phyloP scores from a whole-genome alignment of 139 green algal genomes.

The Coccomyxa sp. region DNA sequence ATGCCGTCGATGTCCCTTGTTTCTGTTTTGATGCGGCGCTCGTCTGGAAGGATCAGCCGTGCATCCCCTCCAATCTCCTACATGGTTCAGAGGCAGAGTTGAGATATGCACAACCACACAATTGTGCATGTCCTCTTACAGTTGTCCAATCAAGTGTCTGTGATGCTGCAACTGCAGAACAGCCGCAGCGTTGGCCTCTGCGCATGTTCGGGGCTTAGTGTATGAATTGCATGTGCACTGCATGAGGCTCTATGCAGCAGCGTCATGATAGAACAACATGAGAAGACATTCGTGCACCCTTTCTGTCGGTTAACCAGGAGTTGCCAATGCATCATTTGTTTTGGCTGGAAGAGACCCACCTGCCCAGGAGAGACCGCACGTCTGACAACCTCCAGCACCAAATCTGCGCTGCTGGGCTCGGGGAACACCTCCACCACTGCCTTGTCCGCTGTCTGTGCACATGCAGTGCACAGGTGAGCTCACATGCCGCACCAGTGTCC shows the following conservation, averaged over 20 bases:
- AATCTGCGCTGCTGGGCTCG: not conserved
- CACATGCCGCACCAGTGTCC: too few relatives aligned
- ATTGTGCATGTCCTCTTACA: too few relatives aligned
- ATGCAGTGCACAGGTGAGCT: not conserved
- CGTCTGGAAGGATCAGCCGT: constrained; percentile 32
- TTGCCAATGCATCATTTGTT: not conserved
- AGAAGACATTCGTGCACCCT: too few relatives aligned
- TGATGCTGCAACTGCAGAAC: too few relatives aligned
- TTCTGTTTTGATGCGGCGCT: constrained; percentile 21
- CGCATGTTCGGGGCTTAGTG: not conserved
- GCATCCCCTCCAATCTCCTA: constrained; percentile 25
- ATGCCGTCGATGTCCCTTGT: constrained; percentile 25
- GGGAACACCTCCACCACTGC: constrained; percentile 46
- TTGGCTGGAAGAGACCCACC: not conserved
- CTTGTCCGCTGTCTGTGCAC: constrained; percentile 59
- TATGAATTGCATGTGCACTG: not conserved
- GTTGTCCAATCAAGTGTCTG: too few relatives aligned
- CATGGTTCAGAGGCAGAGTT: too few relatives aligned
- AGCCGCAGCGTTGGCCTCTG: too few relatives aligned
- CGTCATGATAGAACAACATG: too few relatives aligned
- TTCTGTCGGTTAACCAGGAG: too few relatives aligned
- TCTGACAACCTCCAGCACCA: constrained; percentile 23
- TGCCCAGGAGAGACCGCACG: constrained; percentile 16
- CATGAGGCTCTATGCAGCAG: too few relatives aligned
- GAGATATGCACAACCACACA: too few relatives aligned